Base-by-base conservation (phyloP, 768 basidiomycete genomes). In the Hypholoma fasciculare region DNA sequence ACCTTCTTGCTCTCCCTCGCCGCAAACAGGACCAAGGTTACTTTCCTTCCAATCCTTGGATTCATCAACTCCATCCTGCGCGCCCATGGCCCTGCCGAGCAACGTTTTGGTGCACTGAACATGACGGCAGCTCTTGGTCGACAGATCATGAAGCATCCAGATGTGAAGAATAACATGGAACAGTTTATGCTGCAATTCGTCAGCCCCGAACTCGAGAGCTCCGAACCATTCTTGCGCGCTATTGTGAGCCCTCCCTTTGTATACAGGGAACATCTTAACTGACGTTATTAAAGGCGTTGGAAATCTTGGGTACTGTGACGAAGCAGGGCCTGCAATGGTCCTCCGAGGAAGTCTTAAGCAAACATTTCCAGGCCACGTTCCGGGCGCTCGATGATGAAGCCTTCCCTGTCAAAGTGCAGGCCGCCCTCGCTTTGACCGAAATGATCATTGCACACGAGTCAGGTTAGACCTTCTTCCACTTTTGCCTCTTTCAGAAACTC, bases 31-130 rank as follows among this genome's bases (percentile, higher is more conserved):
- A 92, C 91, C 43, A 92, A 90, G 71, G 74, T 84, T n/a, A 82
- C 90, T 0, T 94, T 96, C 72, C 76, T 90, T 72, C 87, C 89
- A 11, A 88, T 93, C 59, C 82, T 96, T 17, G 79, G 77, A 3
- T 88, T 93, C 67, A 85, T 96, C 62, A 89, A 94, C 68, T 77
- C 75, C 4, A 80, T 94, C n/a, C 76, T 94, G 34, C 76, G 80
- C 51, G 83, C 84, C 82, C 90, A 62, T 54, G 60, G 61, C n/a
- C 56, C 61, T 42, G 52, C 62, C 74, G 79, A 56, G 65, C 87
- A 95, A 61, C 84, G 86, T 47, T 96, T 90, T 65, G 94, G 93
- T 47, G 94, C 90, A 2, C 77, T 96, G 38, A 91, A 90, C 65
- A 92, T 95, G 82, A 86, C 86, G 11, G 82, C 87, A 27, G 85